Evolutionary conservation across 768 basidiomycete species (phyloP).

Genomic region (Podaxis sp.): DNA sequence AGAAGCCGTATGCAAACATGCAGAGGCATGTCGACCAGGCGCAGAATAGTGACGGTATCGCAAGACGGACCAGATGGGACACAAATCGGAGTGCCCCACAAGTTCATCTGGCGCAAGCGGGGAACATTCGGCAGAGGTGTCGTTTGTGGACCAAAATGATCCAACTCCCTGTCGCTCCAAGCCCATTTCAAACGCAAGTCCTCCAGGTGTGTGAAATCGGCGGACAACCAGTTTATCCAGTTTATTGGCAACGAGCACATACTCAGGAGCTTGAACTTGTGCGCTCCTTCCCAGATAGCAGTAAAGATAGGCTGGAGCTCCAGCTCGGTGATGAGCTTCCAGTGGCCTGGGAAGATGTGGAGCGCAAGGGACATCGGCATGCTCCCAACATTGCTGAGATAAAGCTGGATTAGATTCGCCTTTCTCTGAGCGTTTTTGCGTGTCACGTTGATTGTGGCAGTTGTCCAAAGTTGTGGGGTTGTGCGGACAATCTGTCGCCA

Average conservation of each 20-base stretch:
- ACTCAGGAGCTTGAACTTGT: neutral
- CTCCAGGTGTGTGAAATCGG: neutral
- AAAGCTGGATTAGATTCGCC: neutral
- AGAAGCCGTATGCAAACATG: neutral
- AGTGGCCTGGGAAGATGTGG: neutral
- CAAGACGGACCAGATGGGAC: neutral
- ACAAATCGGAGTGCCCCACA: neutral
- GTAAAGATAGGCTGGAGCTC: neutral
- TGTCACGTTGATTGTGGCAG: neutral
- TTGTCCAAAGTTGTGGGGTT: neutral
- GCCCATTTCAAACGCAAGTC: constrained; percentile 3
- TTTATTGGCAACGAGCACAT: neutral
- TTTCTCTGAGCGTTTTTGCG: neutral
- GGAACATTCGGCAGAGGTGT: neutral
- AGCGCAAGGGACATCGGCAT: neutral
- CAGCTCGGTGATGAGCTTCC: neutral
- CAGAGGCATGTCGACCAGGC: neutral
- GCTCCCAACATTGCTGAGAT: neutral
- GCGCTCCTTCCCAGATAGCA: neutral
- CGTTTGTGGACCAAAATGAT: neutral
- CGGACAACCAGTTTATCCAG: neutral
- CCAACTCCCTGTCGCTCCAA: neutral
- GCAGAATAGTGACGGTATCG: neutral
- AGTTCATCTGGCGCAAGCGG: neutral
- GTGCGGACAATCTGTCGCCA: neutral